Evolutionary conservation across 2,329 filamentous ascomycete species (phyloP).

Genomic region (Sclerotinia subarctica): DNA sequence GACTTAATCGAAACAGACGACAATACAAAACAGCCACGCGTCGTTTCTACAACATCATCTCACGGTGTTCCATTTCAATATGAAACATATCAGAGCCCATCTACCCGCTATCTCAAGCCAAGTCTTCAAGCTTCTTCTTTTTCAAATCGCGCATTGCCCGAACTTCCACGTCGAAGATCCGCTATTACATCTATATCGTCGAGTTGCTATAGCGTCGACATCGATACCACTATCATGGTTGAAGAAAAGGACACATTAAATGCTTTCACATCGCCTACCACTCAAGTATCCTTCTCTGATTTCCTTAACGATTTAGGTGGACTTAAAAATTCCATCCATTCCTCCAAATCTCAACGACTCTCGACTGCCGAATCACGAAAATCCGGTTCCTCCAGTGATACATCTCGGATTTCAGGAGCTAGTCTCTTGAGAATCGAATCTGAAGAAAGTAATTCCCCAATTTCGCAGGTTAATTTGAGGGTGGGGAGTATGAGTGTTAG

Average conservation of each 20-base stretch:
- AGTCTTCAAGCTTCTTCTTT: slow-evolving; percentile 1
- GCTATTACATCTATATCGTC: slow-evolving; percentile 41
- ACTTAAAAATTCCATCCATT: slow-evolving; percentile 36
- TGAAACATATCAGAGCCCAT: slow-evolving; percentile 45
- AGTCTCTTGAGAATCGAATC: slow-evolving; percentile 27
- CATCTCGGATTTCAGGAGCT: slow-evolving; percentile 27
- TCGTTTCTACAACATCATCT: slow-evolving; percentile 53
- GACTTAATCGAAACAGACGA: slow-evolving; percentile 73
- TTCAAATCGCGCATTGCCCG: slow-evolving; percentile 18
- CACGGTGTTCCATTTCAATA: slow-evolving; percentile 55
- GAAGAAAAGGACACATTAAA: slow-evolving; percentile 42
- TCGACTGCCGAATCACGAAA: slow-evolving; percentile 28
- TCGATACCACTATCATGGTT: slow-evolving; percentile 50
- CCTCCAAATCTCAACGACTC: slow-evolving; percentile 12
- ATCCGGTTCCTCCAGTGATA: slow-evolving; percentile 28
- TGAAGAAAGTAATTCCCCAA: slow-evolving; percentile 56
- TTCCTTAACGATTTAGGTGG: slow-evolving; percentile 44
- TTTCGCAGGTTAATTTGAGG: slow-evolving; percentile 71
- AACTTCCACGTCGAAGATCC: slow-evolving; percentile 10
- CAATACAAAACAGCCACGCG: slow-evolving; percentile 44
- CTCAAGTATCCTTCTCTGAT: slow-evolving; percentile 46
- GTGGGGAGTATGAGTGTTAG: slow-evolving; percentile 81
- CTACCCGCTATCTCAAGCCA: background rate
- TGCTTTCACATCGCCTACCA: slow-evolving; percentile 43
- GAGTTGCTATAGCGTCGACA: slow-evolving; percentile 54